Percentiles rank a stretch among this genome's conserved stretches.
phyloP scores from a whole-genome alignment of 2,329 filamentous ascomycete genomes.

The Periconia sp. region DNA sequence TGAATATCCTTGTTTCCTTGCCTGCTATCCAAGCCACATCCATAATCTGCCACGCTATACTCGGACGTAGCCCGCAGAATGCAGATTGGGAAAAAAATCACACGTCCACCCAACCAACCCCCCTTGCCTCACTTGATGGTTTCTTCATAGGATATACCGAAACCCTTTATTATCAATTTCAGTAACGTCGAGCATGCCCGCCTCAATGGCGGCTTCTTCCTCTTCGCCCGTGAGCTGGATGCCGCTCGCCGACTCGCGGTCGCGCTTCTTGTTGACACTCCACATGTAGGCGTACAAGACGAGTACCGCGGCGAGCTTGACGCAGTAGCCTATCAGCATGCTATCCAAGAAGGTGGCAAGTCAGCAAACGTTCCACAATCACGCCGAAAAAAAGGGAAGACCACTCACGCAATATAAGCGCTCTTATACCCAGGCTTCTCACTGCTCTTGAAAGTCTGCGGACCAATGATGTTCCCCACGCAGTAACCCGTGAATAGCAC shows the following conservation, averaged over 20 bases:
- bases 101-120: too few species aligned
- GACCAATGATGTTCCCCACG: constrained; percentile 58
- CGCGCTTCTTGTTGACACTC: constrained; percentile 55
- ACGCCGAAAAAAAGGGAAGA: background rate
- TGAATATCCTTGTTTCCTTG: too few species aligned
- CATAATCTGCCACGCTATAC: too few species aligned
- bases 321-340: constrained; percentile 59
- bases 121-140: background rate
- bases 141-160: constrained; percentile 51
- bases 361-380: background rate
- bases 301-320: constrained; percentile 55
- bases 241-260: constrained; percentile 47
- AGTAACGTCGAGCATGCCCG: constrained; percentile 58
- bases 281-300: constrained; percentile 60
- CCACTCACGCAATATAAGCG: constrained; percentile 49
- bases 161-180: constrained; percentile 60
- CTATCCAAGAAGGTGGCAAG: constrained; percentile 31
- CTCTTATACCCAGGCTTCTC: constrained; percentile 55
- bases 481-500: constrained; percentile 58
- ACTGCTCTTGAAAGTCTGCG: constrained; percentile 54
- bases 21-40: too few species aligned
- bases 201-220: constrained; percentile 55
- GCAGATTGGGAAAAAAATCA: too few species aligned
- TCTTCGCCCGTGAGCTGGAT: constrained; percentile 40
- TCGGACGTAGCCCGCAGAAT: too few species aligned